Base-by-base conservation (phyloP, 139 green algal species). In the Asterochloris sp. region DNA sequence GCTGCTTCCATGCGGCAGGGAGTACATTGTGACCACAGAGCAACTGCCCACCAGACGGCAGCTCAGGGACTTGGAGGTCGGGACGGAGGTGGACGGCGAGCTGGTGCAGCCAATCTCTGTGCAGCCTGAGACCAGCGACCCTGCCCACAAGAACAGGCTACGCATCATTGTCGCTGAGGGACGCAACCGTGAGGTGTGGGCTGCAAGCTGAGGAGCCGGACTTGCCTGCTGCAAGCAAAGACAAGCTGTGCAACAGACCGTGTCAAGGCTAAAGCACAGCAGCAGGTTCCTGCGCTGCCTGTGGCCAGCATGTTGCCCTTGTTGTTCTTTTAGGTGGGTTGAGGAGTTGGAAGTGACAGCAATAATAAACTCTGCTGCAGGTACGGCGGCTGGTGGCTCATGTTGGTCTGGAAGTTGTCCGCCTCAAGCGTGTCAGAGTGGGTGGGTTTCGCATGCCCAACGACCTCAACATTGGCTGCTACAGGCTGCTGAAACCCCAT, bases 161-260 rank as follows among this genome's bases (percentile, higher is more conserved):
- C 78, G 90, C 10, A 77, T 98, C 0, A 88, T 95, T n/a, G 88
- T 98, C 10, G 76, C 84, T 21, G 94, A 98, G 83, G 95, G 95
- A 27, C 90, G 92, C 69, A 96, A 97, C 76, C 90, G 92, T 63
- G 95, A 98, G 89, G 95, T 96, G 82, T 21, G 78, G 71, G n/a
- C 71, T 76, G n/a, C 17, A 21, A 21, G 23, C n/a, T 29, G 19
- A 19, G 14, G 14, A 47, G 10, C 1, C 9, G 23, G 17, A 21
- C 15, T 27, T 62, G n/a, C 23, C 71, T 21, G 14, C 71, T 29
- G n/a, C 19, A 11, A 10, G 71, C 71, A 29, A 54, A 21, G 1
- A 29, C n/a, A 29, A 60, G 15, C 71, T 38, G 26, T 38, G 26
- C 15, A 1, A 21, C 21, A 21, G n/a, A 8, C n/a, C 8, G 6